Evolutionary conservation across 75 land plant genomes (phyloP).

Genomic region (Chamaecyparis obtusa): DNA sequence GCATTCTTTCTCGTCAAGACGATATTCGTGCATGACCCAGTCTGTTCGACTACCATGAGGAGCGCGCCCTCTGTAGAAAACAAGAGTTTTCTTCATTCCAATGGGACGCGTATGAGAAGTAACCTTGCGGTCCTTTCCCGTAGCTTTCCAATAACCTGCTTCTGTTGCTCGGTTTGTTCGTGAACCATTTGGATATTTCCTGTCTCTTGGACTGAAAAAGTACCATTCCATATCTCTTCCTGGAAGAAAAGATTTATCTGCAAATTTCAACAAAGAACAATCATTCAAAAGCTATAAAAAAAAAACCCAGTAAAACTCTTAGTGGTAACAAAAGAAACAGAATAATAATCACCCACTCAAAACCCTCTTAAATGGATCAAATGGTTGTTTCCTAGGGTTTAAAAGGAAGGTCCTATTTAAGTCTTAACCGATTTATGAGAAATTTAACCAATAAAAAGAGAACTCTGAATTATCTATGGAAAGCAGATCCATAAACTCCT

Average conservation of each 20-base stretch:
- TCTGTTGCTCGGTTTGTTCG: slow-evolving; percentile 29
- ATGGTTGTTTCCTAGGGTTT: too few species aligned
- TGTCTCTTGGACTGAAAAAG: slow-evolving; percentile 19
- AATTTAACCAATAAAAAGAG: too few species aligned
- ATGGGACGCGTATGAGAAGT: slow-evolving; percentile 8
- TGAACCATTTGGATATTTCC: slow-evolving; percentile 31
- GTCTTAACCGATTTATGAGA: too few species aligned
- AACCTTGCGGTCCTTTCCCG: slow-evolving; percentile 24
- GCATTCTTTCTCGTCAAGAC: slow-evolving; percentile 16
- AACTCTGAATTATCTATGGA: too few species aligned
- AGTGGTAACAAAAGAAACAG: too few species aligned
- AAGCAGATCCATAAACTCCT: too few species aligned
- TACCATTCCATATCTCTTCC: slow-evolving; percentile 22
- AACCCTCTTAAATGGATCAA: too few species aligned
- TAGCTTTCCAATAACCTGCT: slow-evolving; percentile 38
- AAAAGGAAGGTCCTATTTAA: too few species aligned
- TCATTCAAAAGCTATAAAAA: too few species aligned
- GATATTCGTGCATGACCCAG: slow-evolving; percentile 30
- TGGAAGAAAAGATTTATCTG: slow-evolving; percentile 9
- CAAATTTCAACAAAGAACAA: neutral
- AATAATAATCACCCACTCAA: too few species aligned
- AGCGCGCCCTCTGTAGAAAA: slow-evolving; percentile 27
- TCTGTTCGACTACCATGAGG: slow-evolving; percentile 29
- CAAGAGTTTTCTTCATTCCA: slow-evolving; percentile 35
- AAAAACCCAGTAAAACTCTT: too few species aligned